phyloP scores from a whole-genome alignment of 495 filamentous ascomycete genomes.

The Chlorociboria aeruginascens region DNA sequence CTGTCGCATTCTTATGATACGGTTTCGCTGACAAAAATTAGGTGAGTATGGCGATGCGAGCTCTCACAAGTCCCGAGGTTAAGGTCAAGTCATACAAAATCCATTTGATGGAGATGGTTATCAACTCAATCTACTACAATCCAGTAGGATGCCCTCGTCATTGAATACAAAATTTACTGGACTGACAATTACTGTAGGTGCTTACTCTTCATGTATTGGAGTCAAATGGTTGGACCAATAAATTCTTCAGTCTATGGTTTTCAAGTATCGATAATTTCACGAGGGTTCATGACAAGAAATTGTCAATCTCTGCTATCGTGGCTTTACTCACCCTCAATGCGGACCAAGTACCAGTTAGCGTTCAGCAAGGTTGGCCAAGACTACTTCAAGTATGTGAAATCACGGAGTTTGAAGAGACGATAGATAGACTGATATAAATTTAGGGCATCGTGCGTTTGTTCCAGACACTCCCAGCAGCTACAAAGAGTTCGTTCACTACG shows the following conservation, averaged over 20 bases:
- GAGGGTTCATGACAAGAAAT: conserved; percentile 94
- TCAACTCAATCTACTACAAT: conserved; percentile 98
- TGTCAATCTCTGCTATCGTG: conserved; percentile 88
- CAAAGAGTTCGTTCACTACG: conserved; percentile 51
- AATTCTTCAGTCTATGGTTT: conserved; percentile 98
- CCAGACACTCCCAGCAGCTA: conserved; percentile 75
- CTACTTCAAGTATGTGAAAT: conserved; percentile 44
- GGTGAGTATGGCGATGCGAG: conserved; percentile 73
- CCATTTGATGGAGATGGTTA: conserved; percentile 97
- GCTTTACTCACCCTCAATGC: conserved; percentile 64
- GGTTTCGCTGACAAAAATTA: conserved; percentile 4
- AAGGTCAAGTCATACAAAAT: conserved; percentile 85
- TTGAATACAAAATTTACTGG: not conserved
- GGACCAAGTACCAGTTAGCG: conserved; percentile 70
- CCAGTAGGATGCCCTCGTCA: conserved; percentile 33
- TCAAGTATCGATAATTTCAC: conserved; percentile 88
- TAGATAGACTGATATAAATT: not conserved
- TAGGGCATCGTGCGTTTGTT: conserved; percentile 81
- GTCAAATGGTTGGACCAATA: conserved; percentile 92
- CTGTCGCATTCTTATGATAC: not conserved
- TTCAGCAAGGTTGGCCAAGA: conserved; percentile 95
- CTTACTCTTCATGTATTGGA: conserved; percentile 78
- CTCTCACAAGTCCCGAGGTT: conserved; percentile 55
- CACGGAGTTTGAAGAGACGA: not conserved
- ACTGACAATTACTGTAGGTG: conserved; percentile 13